Base-by-base conservation (phyloP, 768 basidiomycete genomes). In the Boletellus emodensis region DNA sequence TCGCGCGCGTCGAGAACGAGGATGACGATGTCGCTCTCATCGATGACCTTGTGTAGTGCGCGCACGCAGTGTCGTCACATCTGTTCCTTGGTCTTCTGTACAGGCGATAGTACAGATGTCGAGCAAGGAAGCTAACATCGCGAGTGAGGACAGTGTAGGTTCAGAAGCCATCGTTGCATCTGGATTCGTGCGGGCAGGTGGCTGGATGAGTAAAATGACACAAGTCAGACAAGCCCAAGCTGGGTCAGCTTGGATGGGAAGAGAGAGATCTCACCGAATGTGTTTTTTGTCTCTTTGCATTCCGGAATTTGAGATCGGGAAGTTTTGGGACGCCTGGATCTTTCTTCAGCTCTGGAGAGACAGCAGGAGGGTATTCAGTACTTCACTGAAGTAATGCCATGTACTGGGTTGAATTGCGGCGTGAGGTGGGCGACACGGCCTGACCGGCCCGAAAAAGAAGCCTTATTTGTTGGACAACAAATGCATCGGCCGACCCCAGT, bases 1-100 rank as follows among this genome's bases (percentile, higher is more conserved):
- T 98, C 95, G 36, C 95, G 76, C 1, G 94, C 94, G 70, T 98
- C 96, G 14, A 98, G 76, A 0, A 92, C 90, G 33, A 89, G 85
- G 40, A 98, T 76, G 44, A 98, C 71, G 30, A 99, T 88, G 64
- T 98, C 94, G 56, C 88, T 86, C 61, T 94, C 78, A 56, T 96
- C 94, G 52, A 98, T 87, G 40, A 99, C 95, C 71, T 90, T 93
- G 70, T 92, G 84, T 20, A 98, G 69, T 1, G 86, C 77, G 35
- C 87, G 82, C 41, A 94, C 72, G 61, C 92, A 90, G 58, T 90
- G 78, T 48, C 80, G 77, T 28, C 85, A 80, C 24, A 83, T 64
- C 55, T 89, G 87, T 57, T 87, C 84, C 56, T 79, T 86, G 7
- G 82, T 85, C 64, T 79, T 85, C 33, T 64, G 64, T 7, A 54